Percentiles rank a stretch among this genome's conserved stretches.
Conservation (phyloP, 2,329 filamentous ascomycete genomes). For the Aspergillus caelatus region DNA sequence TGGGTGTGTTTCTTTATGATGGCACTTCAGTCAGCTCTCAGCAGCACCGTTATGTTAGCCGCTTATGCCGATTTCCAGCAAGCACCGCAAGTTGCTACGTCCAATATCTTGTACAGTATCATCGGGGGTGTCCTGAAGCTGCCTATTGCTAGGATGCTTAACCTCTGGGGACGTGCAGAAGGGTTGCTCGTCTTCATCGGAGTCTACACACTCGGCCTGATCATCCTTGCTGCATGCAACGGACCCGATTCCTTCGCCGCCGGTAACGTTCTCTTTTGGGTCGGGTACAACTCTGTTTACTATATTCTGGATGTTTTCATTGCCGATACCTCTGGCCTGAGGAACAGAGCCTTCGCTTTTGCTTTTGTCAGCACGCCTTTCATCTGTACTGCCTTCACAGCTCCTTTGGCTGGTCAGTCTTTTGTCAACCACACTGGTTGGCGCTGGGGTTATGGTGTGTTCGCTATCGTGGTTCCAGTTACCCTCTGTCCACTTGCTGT, state of each 20-base stretch:
- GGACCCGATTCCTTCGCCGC: constrained; percentile 66
- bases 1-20: constrained; percentile 51
- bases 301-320: constrained; percentile 63
- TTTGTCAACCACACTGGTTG: constrained; percentile 54
- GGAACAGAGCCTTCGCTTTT: constrained; percentile 63
- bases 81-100: constrained; percentile 56
- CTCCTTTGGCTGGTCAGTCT: constrained; percentile 56
- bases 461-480: constrained; percentile 62
- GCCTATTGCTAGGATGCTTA: constrained; percentile 64
- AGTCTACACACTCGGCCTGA: constrained; percentile 53
- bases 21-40: constrained; percentile 46
- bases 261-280: constrained; percentile 64
- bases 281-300: constrained; percentile 59
- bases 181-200: constrained; percentile 57
- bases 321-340: constrained; percentile 64
- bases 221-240: constrained; percentile 64
- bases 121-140: constrained; percentile 63
- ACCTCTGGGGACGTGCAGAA: constrained; percentile 65
- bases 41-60: constrained; percentile 49
- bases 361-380: constrained; percentile 64
- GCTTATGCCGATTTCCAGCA: constrained; percentile 55
- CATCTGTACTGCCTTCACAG: constrained; percentile 61
- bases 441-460: constrained; percentile 66
- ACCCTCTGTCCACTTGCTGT: constrained; percentile 59
- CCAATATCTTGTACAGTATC: constrained; percentile 57